Conservation (phyloP, 352 stramenopile species). For the Phytophthora fragariae region DNA sequence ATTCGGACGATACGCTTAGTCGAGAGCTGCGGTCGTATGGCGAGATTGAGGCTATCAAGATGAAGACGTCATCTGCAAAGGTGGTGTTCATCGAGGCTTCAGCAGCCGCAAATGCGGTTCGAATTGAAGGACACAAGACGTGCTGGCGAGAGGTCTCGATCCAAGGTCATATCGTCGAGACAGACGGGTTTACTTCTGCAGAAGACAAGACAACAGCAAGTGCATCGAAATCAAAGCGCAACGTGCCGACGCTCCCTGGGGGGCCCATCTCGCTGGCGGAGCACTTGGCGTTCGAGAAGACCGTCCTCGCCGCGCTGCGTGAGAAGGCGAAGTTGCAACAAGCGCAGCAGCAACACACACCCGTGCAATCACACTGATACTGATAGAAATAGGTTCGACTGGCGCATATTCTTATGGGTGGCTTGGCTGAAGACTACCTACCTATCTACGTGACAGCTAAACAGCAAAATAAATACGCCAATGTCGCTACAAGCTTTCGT, state of each 20-base stretch:
- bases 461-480: conserved; percentile 27
- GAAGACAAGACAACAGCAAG: conserved; percentile 27
- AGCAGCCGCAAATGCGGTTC: conserved; percentile 64
- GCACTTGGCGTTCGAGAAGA: conserved; percentile 63
- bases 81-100: conserved; percentile 60
- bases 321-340: conserved; percentile 47
- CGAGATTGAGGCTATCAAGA: conserved; percentile 70
- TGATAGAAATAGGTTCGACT: conserved; percentile 27
- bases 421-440: conserved; percentile 11
- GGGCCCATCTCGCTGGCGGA: conserved; percentile 62
- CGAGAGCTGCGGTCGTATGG: conserved; percentile 64
- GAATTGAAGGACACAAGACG: conserved; percentile 73
- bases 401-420: conserved; percentile 28
- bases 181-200: conserved; percentile 45
- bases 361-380: conserved; percentile 25
- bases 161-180: conserved; percentile 76
- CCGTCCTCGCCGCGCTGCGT: conserved; percentile 60
- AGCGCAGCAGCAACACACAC: conserved; percentile 27
- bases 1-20: conserved; percentile 82
- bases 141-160: conserved; percentile 79
- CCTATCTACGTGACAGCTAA: neutral
- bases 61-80: conserved; percentile 76
- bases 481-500: conserved; percentile 1
- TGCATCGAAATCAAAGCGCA: conserved; percentile 16
- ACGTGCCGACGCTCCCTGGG: conserved; percentile 40